Evolutionary conservation across 257 asterid genomes (phyloP), one percentile per base, ranked within the genome.

Genomic region (Penstemon eatonii): DNA sequence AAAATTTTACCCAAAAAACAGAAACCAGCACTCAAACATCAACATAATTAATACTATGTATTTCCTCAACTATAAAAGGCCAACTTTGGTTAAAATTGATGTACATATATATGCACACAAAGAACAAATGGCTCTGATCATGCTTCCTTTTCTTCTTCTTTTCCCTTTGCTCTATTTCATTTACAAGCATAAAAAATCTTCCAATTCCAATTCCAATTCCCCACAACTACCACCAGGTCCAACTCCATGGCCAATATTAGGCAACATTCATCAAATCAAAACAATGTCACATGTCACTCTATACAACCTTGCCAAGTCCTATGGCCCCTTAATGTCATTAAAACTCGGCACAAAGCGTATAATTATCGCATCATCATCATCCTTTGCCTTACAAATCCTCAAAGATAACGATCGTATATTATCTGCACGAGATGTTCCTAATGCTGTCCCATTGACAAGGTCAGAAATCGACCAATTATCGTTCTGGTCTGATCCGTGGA

Each of bases 151-250:
- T 3, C 11, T 61, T 44, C 65, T 69, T 8, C 3, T 38, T 8
- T 67, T 63, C 0, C 66, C 78, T 19, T 18, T 60, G 4, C 19
- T 77, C 33, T 9, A 45, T 19, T 56, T 70, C 60, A 73, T 73
- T 37, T 61, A 57, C 68, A 62, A 67, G 57, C 18, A n/a, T 42
- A 25, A 56, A 18, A 56, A 75, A 65, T 55, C 62, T 4, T 55
- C 64, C 5, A 8, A 8, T 9, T 38, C 18, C 19, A 19, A 25
- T 25, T 25, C 44, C 5, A 60, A 39, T 44, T 38, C 46, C 5
- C 64, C 75, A 3, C 74, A 58, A 7, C 79, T 83, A 56, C 89
- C 92, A 39, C 87, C 88, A 25, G 88, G 88, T 37, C 93, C 93
- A 68, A 67, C 68, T 49, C 77, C 85, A 70, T 82, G 86, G 86